These are phyloP conservation scores for Houttuynia cordata DNA, from an alignment of 164 flowering plant species.

Conservation along the genomic window DNA sequence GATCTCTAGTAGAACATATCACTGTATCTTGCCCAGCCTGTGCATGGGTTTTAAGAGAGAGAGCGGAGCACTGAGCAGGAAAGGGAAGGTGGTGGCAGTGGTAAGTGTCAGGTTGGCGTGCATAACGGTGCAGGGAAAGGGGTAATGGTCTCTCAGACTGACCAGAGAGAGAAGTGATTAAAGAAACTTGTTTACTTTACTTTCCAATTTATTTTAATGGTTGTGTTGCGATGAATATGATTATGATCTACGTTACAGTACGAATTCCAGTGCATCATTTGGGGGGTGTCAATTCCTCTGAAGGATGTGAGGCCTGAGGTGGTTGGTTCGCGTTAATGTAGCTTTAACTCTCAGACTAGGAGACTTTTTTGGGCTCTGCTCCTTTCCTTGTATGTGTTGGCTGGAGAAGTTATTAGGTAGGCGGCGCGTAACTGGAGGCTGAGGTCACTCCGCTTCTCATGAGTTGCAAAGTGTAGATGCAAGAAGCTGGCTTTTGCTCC, in stretches of 20 bases:
- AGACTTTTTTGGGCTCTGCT: background rate
- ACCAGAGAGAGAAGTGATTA: conserved; percentile 1
- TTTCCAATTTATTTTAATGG: background rate
- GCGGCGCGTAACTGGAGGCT: too few relatives aligned
- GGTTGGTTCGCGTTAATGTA: conserved; percentile 2
- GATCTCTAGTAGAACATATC: too few relatives aligned
- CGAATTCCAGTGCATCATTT: conserved; percentile 2
- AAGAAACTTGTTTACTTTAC: background rate
- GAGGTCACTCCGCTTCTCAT: background rate
- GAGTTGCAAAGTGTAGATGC: background rate
- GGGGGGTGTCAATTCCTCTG: background rate
- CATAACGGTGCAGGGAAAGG: conserved; percentile 11
- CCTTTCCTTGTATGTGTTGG: background rate
- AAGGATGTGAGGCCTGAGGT: background rate
- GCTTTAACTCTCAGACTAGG: background rate
- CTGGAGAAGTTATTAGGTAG: too few relatives aligned
- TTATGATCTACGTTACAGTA: too few relatives aligned
- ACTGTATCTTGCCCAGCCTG: too few relatives aligned
- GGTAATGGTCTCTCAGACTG: background rate
- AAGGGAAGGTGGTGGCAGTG: background rate
- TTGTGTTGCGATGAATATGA: background rate
- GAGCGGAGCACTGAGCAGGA: background rate
- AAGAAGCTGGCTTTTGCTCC: background rate
- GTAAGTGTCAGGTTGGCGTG: conserved; percentile 16
- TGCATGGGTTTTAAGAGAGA: background rate